A percentile compares a stretch with the other conserved stretches of the same genome.
Conservation (phyloP, 768 basidiomycete genomes). For the Mycena maculata region DNA sequence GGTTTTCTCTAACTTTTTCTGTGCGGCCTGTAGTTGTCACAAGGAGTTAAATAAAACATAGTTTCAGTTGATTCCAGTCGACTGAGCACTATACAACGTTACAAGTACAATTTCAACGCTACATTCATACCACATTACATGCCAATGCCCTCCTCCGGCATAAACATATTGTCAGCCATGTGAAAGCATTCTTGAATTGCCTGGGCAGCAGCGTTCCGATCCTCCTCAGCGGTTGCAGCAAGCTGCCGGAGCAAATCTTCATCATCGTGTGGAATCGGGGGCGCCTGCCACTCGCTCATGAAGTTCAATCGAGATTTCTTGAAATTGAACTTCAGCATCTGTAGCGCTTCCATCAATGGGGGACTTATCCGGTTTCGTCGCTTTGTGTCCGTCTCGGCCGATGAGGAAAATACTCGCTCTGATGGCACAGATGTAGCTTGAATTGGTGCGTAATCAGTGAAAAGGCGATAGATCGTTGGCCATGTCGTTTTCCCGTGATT, state of each 20-base stretch:
- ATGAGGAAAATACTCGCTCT: slow-evolving; percentile 6
- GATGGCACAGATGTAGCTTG: slow-evolving; percentile 14
- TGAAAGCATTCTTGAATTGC: not conserved
- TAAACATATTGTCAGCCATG: too few relatives aligned
- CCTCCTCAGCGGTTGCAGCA: slow-evolving; percentile 4
- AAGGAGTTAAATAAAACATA: not conserved
- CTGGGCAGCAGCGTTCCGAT: not conserved
- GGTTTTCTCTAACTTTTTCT: not conserved
- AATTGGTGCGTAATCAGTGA: slow-evolving; percentile 12
- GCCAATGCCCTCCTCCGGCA: slow-evolving; percentile 1
- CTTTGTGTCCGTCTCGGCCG: slow-evolving; percentile 1
- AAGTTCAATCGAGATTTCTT: slow-evolving; percentile 20
- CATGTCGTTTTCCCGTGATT: slow-evolving; percentile 14
- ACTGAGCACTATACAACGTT: not conserved
- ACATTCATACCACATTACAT: not conserved
- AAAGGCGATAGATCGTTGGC: slow-evolving; percentile 14
- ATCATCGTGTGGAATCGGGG: not conserved
- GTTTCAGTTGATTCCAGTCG: not conserved
- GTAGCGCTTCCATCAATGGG: not conserved
- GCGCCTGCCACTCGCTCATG: slow-evolving; percentile 9
- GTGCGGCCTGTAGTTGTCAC: not conserved
- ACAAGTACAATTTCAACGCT: not conserved
- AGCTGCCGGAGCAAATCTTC: slow-evolving; percentile 17
- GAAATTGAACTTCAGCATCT: slow-evolving; percentile 1
- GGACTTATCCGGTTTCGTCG: not conserved